Evolutionary conservation across 306 rosid species (phyloP), one percentile per base, ranked within the genome.

Genomic region (Gleditsia sinensis): DNA sequence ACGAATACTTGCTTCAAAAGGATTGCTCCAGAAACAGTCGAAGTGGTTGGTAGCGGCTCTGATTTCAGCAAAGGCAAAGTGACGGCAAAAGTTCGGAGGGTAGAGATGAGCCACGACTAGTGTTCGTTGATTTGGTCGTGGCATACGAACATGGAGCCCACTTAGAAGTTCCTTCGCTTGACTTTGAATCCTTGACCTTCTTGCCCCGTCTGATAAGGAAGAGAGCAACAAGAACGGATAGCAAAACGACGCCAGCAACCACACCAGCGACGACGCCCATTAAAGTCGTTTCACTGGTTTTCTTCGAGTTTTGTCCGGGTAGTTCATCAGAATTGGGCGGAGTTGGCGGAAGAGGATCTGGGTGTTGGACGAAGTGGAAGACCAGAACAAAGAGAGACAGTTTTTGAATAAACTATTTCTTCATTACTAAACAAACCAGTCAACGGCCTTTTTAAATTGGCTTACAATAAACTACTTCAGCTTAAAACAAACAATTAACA

Each of bases 11-110:
- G n/a, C n/a, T n/a, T n/a, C n/a, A n/a, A n/a, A n/a, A n/a, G n/a
- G n/a, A n/a, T n/a, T n/a, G n/a, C n/a, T n/a, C n/a, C n/a, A n/a
- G n/a, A n/a, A n/a, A n/a, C n/a, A 21, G 5, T 65, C 37, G 3
- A 75, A 65, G 49, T 65, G 53, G 0, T 39, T 75, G 6, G 79
- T 75, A 7, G 79, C 67, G 1, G 37, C 27, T 69, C 23, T 51
- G 19, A 65, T 75, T 13, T 75, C 57, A 1, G 10, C 23, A 2
- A 75, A 2, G 0, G 73, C 3, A 7, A 65, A 75, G 17, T 40
- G 13, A 17, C 55, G 58, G 23, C n/a, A 73, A 37, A 0, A 75
- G 2, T n/a, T 54, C 33, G 0, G 73, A 17, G 0, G 66, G 66
- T 0, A 64, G 3, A 3, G 48, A 1, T 27, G 78, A 48, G 13